Conservation (phyloP, 2,329 filamentous ascomycete genomes). For the Pezicula carpinea region DNA sequence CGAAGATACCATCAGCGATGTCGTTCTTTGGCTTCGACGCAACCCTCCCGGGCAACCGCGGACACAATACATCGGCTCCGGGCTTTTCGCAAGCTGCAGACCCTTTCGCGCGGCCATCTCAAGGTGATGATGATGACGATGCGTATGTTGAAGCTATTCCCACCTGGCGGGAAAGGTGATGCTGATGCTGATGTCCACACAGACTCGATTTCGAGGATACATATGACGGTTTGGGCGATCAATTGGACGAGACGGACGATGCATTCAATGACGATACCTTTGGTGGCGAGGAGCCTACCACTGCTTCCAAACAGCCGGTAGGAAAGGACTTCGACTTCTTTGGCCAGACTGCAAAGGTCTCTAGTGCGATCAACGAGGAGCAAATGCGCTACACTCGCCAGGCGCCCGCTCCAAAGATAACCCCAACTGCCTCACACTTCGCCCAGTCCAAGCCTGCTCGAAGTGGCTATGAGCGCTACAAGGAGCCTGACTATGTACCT, state of each 20-base stretch:
- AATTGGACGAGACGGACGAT: slow-evolving; percentile 87
- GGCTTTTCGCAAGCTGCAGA: slow-evolving; percentile 82
- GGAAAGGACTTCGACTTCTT: slow-evolving; percentile 98
- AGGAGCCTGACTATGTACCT: slow-evolving; percentile 76
- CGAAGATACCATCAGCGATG: slow-evolving; percentile 46
- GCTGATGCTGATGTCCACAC: slow-evolving; percentile 20
- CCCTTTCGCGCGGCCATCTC: slow-evolving; percentile 79
- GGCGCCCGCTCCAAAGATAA: slow-evolving; percentile 51
- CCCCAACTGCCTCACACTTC: slow-evolving; percentile 34
- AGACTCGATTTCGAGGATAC: slow-evolving; percentile 93
- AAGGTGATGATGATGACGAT: slow-evolving; percentile 53
- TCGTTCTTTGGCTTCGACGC: slow-evolving; percentile 90
- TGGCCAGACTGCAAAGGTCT: slow-evolving; percentile 82
- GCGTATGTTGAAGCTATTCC: slow-evolving; percentile 23
- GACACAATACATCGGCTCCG: slow-evolving; percentile 63
- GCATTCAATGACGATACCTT: slow-evolving; percentile 98
- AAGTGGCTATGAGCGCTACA: slow-evolving; percentile 89
- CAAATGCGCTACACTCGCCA: slow-evolving; percentile 79
- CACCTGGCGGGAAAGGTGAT: not conserved
- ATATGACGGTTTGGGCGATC: slow-evolving; percentile 89
- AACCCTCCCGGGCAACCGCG: slow-evolving; percentile 54
- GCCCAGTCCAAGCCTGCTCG: slow-evolving; percentile 55
- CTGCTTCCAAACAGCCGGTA: slow-evolving; percentile 44
- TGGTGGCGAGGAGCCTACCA: slow-evolving; percentile 45
- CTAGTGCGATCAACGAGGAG: slow-evolving; percentile 84